Percentiles rank a stretch among this genome's conserved stretches.
Evolutionary conservation across 495 filamentous ascomycete genomes (phyloP).

Genomic region (Lepidopterella palustris): DNA sequence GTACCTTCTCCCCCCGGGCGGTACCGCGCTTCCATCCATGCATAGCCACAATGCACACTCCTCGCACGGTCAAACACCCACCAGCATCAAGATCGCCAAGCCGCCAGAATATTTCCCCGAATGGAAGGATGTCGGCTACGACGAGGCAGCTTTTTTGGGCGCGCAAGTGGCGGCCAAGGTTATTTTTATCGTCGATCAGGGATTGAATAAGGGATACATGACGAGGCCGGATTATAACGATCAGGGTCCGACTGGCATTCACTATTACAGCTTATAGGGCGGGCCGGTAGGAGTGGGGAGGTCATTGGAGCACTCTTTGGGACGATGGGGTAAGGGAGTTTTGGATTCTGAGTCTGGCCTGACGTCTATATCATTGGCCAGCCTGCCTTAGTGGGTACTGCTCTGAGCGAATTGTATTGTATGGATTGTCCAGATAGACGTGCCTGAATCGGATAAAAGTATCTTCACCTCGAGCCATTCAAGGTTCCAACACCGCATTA

Average conservation of each 20-base stretch:
- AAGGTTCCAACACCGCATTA: too few species aligned
- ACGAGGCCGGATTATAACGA: constrained; percentile 72
- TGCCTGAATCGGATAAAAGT: too few species aligned
- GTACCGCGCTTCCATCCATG: constrained; percentile 32
- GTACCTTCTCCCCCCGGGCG: constrained; percentile 41
- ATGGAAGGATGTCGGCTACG: constrained; percentile 76
- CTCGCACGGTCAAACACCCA: constrained; percentile 81
- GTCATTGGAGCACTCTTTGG: background rate
- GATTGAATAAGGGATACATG: constrained; percentile 64
- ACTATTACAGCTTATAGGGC: constrained; percentile 38
- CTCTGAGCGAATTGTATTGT: too few species aligned
- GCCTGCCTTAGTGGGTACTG: background rate
- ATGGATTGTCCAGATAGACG: too few species aligned
- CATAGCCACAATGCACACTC: constrained; percentile 54
- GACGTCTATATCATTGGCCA: background rate
- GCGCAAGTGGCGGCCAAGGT: constrained; percentile 72
- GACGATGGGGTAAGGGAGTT: background rate
- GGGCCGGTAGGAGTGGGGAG: background rate
- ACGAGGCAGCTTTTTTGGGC: constrained; percentile 58
- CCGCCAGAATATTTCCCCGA: constrained; percentile 86
- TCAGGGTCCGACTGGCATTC: constrained; percentile 63
- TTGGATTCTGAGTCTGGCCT: background rate
- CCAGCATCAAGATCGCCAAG: constrained; percentile 68
- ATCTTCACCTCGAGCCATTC: too few species aligned
- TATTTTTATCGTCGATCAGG: constrained; percentile 66